Percentiles rank a stretch among this genome's conserved stretches.
Conservation (phyloP, 2,329 filamentous ascomycete species). For the Leptographium procerum region DNA sequence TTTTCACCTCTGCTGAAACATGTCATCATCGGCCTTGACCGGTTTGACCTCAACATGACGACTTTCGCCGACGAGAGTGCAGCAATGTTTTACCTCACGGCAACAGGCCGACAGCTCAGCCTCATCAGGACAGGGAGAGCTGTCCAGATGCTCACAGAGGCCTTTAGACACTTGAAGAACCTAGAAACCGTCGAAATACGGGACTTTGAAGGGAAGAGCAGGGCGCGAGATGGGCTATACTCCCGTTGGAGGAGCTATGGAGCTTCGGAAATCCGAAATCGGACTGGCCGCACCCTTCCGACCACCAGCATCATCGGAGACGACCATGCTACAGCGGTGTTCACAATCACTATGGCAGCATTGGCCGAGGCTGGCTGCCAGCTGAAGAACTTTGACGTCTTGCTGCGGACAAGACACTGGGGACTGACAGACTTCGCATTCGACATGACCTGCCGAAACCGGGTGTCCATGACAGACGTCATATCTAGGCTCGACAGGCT, state of each 20-base stretch:
- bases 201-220: slow-evolving; percentile 40
- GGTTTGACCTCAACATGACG: slow-evolving; percentile 2
- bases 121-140: slow-evolving; percentile 34
- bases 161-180: slow-evolving; percentile 41
- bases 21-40: slow-evolving; percentile 38
- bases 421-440: slow-evolving; percentile 32
- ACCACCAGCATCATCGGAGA: neutral
- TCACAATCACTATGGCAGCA: slow-evolving; percentile 29
- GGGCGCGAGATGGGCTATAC: slow-evolving; percentile 34
- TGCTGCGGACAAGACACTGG: slow-evolving; percentile 22
- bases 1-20: slow-evolving; percentile 28
- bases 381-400: slow-evolving; percentile 34
- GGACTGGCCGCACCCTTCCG: slow-evolving; percentile 19
- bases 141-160: slow-evolving; percentile 41
- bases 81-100: neutral
- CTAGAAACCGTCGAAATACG: slow-evolving; percentile 47
- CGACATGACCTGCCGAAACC: slow-evolving; percentile 28
- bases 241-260: slow-evolving; percentile 46
- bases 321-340: slow-evolving; percentile 22
- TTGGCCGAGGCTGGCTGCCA: slow-evolving; percentile 26
- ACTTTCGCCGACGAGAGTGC: neutral
- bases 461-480: slow-evolving; percentile 24
- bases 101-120: slow-evolving; percentile 15
- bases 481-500: slow-evolving; percentile 35
- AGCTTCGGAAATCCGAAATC: slow-evolving; percentile 22